Percentiles rank a stretch among this genome's conserved stretches.
phyloP scores from a whole-genome alignment of 2,329 filamentous ascomycete species.

The Phyllosticta citrichinensis region DNA sequence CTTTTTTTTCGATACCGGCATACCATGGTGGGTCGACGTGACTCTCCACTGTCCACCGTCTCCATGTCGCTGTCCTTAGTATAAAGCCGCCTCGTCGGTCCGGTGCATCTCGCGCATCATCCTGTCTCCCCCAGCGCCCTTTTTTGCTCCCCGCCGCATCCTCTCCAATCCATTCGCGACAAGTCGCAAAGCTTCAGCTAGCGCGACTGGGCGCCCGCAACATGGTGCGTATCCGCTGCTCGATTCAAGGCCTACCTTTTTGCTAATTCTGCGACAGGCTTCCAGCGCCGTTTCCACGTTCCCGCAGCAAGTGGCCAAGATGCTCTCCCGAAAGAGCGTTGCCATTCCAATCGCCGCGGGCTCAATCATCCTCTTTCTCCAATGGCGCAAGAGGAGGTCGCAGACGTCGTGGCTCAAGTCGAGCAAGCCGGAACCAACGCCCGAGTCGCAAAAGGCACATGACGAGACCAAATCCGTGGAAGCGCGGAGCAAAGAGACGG shows the following conservation, averaged over 20 bases:
- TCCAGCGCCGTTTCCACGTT: conserved; percentile 3
- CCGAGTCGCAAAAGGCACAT: background rate
- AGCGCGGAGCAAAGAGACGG: background rate
- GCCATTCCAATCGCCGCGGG: conserved; percentile 6
- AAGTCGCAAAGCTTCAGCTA: background rate
- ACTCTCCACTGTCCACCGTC: background rate
- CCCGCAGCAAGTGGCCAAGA: conserved; percentile 8
- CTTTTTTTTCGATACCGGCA: background rate
- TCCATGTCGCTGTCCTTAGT: background rate
- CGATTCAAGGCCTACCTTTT: background rate
- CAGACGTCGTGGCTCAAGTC: conserved; percentile 4
- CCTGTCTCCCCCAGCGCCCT: background rate
- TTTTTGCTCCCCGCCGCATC: background rate
- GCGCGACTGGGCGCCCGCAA: background rate
- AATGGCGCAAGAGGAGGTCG: conserved; percentile 10
- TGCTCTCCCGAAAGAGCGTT: conserved; percentile 8
- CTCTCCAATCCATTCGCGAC: background rate
- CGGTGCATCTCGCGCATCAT: background rate
- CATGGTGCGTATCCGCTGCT: background rate
- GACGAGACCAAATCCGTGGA: background rate
- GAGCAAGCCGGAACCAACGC: background rate
- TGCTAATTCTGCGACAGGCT: background rate
- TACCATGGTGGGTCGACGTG: background rate
- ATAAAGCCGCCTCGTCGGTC: background rate
- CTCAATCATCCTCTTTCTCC: conserved; percentile 8